These are phyloP conservation scores for Phytophthora syringae DNA, from an alignment of 352 stramenopile species.

Conservation along the genomic window DNA sequence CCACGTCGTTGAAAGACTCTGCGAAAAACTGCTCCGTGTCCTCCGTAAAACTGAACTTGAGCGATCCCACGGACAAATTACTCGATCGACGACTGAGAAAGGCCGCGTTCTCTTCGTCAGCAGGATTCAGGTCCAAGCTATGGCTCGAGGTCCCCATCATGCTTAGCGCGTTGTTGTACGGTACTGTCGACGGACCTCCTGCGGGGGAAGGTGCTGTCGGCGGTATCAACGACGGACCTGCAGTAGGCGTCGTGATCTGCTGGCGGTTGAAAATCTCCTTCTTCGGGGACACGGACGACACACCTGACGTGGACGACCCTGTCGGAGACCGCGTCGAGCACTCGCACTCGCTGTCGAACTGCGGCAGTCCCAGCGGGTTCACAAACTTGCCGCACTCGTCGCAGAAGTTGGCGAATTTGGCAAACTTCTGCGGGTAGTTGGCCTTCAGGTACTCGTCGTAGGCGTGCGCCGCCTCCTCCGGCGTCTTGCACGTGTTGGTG, in stretches of 20 bases:
- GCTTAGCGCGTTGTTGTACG: conserved; percentile 14
- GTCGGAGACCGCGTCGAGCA: conserved; percentile 50
- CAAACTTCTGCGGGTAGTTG: conserved; percentile 84
- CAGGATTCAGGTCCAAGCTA: conserved; percentile 42
- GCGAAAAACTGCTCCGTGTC: conserved; percentile 73
- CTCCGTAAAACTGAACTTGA: conserved; percentile 79
- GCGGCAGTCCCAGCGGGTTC: conserved; percentile 76
- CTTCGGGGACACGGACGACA: conserved; percentile 40
- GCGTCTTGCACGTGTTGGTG: conserved; percentile 90
- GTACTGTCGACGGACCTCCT: conserved; percentile 20
- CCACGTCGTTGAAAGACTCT: conserved; percentile 55
- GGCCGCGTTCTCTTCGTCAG: conserved; percentile 41
- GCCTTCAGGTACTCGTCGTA: conserved; percentile 88
- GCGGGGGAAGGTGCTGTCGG: conserved; percentile 41
- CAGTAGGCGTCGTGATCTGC: conserved; percentile 42
- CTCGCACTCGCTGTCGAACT: conserved; percentile 78
- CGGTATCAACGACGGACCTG: conserved; percentile 34
- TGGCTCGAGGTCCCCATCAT: conserved; percentile 39
- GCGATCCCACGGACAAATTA: conserved; percentile 72
- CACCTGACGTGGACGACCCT: conserved; percentile 12
- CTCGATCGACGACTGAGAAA: conserved; percentile 52
- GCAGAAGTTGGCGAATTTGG: conserved; percentile 90
- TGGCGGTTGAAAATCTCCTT: conserved; percentile 45
- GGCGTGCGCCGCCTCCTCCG: conserved; percentile 78
- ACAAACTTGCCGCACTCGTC: conserved; percentile 80